A percentile compares a stretch with the other conserved stretches of the same genome.
These are phyloP conservation scores for Suillus hirtellus DNA, from an alignment of 768 basidiomycete genomes.

Conservation along the genomic window DNA sequence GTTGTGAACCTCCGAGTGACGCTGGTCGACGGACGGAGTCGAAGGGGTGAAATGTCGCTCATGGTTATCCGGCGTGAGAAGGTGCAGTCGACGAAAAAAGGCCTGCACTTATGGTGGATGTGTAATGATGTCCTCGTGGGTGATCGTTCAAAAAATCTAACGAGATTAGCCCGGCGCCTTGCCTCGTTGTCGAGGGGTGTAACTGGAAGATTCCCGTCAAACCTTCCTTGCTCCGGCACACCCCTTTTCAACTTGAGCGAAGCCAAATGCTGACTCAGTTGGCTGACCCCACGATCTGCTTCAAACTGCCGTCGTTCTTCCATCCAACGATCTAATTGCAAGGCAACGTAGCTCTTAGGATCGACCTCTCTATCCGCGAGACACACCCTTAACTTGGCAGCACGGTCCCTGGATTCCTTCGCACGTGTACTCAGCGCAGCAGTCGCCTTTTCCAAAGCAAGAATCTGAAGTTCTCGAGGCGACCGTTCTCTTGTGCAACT, in stretches of 20 bases:
- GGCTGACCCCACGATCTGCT: constrained; percentile 38
- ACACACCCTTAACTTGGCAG: constrained; percentile 39
- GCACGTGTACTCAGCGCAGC: constrained; percentile 44
- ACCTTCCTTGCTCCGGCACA: constrained; percentile 9
- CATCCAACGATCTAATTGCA: constrained; percentile 52
- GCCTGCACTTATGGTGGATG: constrained; percentile 32
- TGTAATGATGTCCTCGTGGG: constrained; percentile 35
- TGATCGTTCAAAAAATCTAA: constrained; percentile 38
- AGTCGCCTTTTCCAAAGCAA: constrained; percentile 45
- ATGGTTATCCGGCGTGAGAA: constrained; percentile 37
- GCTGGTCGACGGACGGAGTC: constrained; percentile 31
- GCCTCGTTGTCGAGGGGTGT: constrained; percentile 22
- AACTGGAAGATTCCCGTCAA: constrained; percentile 22
- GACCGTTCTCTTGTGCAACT: constrained; percentile 36
- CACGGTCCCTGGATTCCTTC: constrained; percentile 43
- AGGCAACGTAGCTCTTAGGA: constrained; percentile 35
- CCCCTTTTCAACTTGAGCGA: constrained; percentile 28
- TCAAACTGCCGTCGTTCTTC: constrained; percentile 45
- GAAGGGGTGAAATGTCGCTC: constrained; percentile 36
- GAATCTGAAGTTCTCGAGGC: constrained; percentile 47
- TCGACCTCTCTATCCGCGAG: constrained; percentile 41
- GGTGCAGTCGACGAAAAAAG: constrained; percentile 28
- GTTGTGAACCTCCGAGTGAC: constrained; percentile 27
- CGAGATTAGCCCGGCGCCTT: constrained; percentile 38
- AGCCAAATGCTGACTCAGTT: constrained; percentile 37